Evolutionary conservation across 169 alveolate genomes (phyloP).

Genomic region (Plasmodium inui): DNA sequence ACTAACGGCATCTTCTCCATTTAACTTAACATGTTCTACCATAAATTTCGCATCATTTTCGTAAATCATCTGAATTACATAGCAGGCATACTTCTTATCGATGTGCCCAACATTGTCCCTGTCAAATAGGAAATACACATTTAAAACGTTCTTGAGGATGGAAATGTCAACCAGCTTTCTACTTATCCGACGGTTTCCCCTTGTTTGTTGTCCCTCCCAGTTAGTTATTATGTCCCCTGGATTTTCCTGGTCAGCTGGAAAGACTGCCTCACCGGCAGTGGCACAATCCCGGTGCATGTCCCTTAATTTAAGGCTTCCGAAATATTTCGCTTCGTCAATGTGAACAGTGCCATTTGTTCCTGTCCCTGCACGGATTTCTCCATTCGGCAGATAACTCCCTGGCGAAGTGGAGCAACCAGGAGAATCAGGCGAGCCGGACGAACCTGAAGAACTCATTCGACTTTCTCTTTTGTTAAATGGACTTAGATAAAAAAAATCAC

Average conservation of each 20-base stretch:
- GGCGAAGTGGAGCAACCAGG: too few relatives aligned
- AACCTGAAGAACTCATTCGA: background rate
- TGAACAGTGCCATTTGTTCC: background rate
- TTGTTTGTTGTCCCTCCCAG: background rate
- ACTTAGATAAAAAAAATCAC: background rate
- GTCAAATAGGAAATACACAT: slow-evolving; percentile 68
- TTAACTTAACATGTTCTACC: slow-evolving; percentile 32
- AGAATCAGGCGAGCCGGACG: background rate
- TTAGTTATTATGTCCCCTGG: background rate
- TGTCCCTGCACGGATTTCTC: background rate
- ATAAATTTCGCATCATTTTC: slow-evolving; percentile 44
- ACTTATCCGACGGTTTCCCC: background rate
- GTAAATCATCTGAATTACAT: slow-evolving; percentile 64
- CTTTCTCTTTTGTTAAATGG: background rate
- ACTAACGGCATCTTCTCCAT: slow-evolving; percentile 3
- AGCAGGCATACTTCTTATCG: slow-evolving; percentile 36
- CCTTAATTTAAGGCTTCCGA: slow-evolving; percentile 18
- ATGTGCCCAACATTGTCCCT: slow-evolving; percentile 46
- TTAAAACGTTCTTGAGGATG: slow-evolving; percentile 54
- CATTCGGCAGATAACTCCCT: background rate
- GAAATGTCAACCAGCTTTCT: slow-evolving; percentile 19
- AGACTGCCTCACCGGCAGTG: background rate
- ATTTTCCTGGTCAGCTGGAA: background rate
- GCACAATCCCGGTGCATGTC: background rate
- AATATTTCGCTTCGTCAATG: slow-evolving; percentile 2